Base-by-base conservation (phyloP, 192 early-diverging fungal genomes). In the Umbelopsis ramanniana region DNA sequence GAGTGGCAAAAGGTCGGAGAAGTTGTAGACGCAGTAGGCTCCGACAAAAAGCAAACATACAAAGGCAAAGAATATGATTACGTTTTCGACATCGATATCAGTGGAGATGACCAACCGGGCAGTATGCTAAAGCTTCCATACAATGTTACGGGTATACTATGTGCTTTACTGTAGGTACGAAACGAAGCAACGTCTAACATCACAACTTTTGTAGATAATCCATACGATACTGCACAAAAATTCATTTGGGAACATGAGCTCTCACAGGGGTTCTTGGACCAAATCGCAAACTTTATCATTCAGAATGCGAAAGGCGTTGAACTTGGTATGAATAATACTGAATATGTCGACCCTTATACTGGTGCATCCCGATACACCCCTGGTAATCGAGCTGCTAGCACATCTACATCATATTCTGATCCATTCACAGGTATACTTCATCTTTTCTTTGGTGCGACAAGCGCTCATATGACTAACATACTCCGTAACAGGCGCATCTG, bases 21-120 rank as follows among this genome's bases (percentile, higher is more conserved):
- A 35, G 95, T 99, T 0, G 95, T 97, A 0, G 96, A 98, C 81
- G 90, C 94, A 4, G 89, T 91, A 45, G 94, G 92, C 4, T 82
- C 83, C 10, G 75, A 84, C 9, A 78, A 89, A 24, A 98, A 96
- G 76, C 91, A 95, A 74, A 72, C 91, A 29, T 94, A 90, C 76
- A 84, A 89, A 6, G 96, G 97, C 35, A 84, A 86, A 50, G 96
- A 98, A 72, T 99, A 99, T 77, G 98, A 99, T 81, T 96, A 93
- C 78, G 93, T 99, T 35, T 99, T 99, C 85, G 96, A 97, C 75
- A 93, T 99, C 23, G 97, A 98, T 73, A 89, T 98, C 40, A 89
- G 90, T 35, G 93, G 92, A 43, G 40, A 43, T 35, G 94, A 92
- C 10, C 81, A 76, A 2, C 92, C 92, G 29, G 53, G 54, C 46